phyloP scores from a whole-genome alignment of 2,329 filamentous ascomycete genomes.

The Coleophoma eucalyptorum region DNA sequence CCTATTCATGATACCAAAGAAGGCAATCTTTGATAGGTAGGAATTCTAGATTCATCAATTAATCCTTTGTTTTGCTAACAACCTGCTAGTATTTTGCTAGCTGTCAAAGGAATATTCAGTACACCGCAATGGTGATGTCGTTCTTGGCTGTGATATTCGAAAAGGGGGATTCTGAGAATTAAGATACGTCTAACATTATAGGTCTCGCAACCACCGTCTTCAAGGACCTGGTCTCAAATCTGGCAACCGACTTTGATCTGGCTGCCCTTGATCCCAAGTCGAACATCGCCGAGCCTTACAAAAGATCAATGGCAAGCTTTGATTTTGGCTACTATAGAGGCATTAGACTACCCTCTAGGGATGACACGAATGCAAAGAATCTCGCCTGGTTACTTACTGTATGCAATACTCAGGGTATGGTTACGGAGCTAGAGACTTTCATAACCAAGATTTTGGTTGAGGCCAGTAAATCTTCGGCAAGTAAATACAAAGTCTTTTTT shows the following conservation, averaged over 20 bases:
- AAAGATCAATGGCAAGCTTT: background rate
- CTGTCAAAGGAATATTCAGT: background rate
- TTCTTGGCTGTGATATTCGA: background rate
- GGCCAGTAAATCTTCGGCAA: too few relatives aligned
- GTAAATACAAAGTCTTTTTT: too few relatives aligned
- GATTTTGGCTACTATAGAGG: too few relatives aligned
- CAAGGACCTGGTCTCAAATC: background rate
- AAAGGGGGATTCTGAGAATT: background rate
- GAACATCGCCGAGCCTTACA: background rate
- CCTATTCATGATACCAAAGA: background rate
- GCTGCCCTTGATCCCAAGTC: background rate
- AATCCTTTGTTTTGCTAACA: too few relatives aligned
- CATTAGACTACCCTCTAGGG: too few relatives aligned
- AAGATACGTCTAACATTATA: background rate
- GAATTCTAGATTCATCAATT: background rate
- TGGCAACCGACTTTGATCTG: background rate
- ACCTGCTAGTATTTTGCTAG: background rate
- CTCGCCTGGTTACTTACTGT: too few relatives aligned
- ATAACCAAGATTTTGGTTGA: too few relatives aligned
- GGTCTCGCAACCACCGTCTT: background rate
- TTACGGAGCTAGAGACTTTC: too few relatives aligned
- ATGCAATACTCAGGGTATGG: too few relatives aligned
- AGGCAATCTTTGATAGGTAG: background rate
- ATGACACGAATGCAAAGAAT: too few relatives aligned
- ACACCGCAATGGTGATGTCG: background rate